A percentile compares a stretch with the other conserved stretches of the same genome.
phyloP scores from a whole-genome alignment of 1,139 yeast genomes.

The Geotrichum europaeum region DNA sequence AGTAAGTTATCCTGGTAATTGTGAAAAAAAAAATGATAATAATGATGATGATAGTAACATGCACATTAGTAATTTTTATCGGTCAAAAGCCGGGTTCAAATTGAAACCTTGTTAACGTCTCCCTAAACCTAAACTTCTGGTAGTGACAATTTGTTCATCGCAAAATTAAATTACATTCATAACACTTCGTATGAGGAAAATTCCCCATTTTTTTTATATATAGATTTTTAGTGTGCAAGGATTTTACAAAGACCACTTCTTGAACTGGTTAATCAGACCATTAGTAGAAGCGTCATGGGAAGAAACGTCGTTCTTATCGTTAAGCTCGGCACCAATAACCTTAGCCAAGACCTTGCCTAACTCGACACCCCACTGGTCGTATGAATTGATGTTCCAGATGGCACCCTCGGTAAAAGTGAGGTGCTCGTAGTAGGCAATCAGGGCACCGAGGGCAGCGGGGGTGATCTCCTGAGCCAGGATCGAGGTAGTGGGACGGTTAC shows the following conservation, averaged over 20 bases:
- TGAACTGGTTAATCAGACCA: conserved; percentile 89
- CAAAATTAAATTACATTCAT: not conserved
- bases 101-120: too few relatives aligned
- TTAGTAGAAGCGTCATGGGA: conserved; percentile 88
- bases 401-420: conserved; percentile 98
- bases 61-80: too few relatives aligned
- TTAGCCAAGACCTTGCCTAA: conserved; percentile 96
- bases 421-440: conserved; percentile 97
- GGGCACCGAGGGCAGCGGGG: conserved; percentile 90
- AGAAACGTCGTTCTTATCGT: conserved; percentile 49
- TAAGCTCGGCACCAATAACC: conserved; percentile 85
- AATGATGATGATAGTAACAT: too few relatives aligned
- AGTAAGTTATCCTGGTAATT: too few relatives aligned
- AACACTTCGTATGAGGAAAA: not conserved
- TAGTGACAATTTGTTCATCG: not conserved
- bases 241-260: conserved; percentile 60
- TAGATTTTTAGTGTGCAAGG: not conserved
- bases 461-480: conserved; percentile 93
- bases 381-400: conserved; percentile 97
- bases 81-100: too few relatives aligned
- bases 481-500: conserved; percentile 98
- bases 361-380: conserved; percentile 99
- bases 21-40: too few relatives aligned
- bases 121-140: too few relatives aligned
- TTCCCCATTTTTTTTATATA: not conserved